Percentiles rank a stretch among this genome's conserved stretches.
phyloP scores from a whole-genome alignment of 805 yeast species.

The Barnettozyma sucrosica region DNA sequence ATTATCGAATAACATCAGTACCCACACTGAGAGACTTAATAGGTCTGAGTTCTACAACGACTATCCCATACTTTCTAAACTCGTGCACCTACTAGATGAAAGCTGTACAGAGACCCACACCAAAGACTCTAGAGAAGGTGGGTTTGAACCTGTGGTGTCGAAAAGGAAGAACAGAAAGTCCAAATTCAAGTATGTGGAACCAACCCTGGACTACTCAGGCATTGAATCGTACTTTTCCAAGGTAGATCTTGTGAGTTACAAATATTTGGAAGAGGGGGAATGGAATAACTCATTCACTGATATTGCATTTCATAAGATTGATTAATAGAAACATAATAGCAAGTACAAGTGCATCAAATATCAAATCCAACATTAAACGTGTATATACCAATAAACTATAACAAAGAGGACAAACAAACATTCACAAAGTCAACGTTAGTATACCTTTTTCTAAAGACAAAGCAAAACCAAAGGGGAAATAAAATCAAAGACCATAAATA shows the following conservation, averaged over 20 bases:
- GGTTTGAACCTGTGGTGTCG: constrained; percentile 11
- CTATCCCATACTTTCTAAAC: constrained; percentile 39
- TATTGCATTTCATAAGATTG: constrained; percentile 36
- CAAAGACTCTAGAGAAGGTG: constrained; percentile 8
- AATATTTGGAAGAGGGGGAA: constrained; percentile 27
- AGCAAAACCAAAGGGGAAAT: background rate
- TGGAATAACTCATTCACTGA: constrained; percentile 54
- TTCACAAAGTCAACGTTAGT: background rate
- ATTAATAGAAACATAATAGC: background rate
- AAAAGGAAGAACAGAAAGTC: constrained; percentile 24
- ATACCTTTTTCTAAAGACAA: constrained; percentile 2
- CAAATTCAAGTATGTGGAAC: constrained; percentile 22
- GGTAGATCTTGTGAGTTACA: constrained; percentile 21
- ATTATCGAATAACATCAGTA: constrained; percentile 46
- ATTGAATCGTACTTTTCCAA: constrained; percentile 29
- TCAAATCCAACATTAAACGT: background rate
- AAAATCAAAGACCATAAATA: background rate
- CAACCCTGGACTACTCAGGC: constrained; percentile 29
- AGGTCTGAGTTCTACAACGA: constrained; percentile 35
- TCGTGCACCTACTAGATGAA: constrained; percentile 22
- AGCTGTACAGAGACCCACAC: background rate
- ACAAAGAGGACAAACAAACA: background rate
- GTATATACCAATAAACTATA: constrained; percentile 7
- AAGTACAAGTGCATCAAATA: background rate
- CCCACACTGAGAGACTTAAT: constrained; percentile 50